Evolutionary conservation across 768 basidiomycete species (phyloP).

Genomic region (Arthromyces matolae): DNA sequence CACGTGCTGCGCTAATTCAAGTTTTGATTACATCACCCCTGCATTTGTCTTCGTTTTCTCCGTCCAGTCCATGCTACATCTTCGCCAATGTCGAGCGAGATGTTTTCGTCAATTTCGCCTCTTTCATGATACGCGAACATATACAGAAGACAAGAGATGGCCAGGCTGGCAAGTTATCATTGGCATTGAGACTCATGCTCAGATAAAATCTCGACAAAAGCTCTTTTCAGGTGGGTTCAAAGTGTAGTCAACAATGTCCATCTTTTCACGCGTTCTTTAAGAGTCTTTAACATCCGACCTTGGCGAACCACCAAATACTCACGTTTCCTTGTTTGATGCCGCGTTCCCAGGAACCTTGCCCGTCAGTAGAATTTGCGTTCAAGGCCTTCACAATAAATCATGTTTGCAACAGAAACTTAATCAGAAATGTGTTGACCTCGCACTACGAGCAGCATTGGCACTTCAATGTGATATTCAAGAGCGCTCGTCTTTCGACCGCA

Average conservation of each 20-base stretch:
- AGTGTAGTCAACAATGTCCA: not conserved
- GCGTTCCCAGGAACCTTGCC: slow-evolving; percentile 93
- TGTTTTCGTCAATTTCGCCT: slow-evolving; percentile 15
- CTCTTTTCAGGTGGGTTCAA: slow-evolving; percentile 65
- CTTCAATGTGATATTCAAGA: slow-evolving; percentile 61
- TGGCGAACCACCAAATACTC: slow-evolving; percentile 61
- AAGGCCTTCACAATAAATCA: not conserved
- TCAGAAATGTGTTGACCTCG: slow-evolving; percentile 70
- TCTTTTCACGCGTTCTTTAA: slow-evolving; percentile 12
- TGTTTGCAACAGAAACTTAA: slow-evolving; percentile 47
- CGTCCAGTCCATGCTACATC: slow-evolving; percentile 19
- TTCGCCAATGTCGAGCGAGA: slow-evolving; percentile 18
- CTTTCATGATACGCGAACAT: slow-evolving; percentile 32
- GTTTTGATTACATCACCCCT: slow-evolving; percentile 10
- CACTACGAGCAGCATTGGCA: slow-evolving; percentile 77
- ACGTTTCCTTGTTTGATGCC: slow-evolving; percentile 77
- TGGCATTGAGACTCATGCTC: slow-evolving; percentile 94
- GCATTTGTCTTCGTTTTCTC: too few species aligned
- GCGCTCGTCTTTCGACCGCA: slow-evolving; percentile 86
- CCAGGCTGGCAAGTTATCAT: slow-evolving; percentile 88
- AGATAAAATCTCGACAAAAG: slow-evolving; percentile 83
- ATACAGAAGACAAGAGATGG: slow-evolving; percentile 51
- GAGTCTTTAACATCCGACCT: slow-evolving; percentile 39
- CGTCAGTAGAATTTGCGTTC: slow-evolving; percentile 39
- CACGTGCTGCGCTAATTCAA: slow-evolving; percentile 16